Evolutionary conservation across 805 yeast genomes (phyloP).

Genomic region (Deakozyma indianensis): DNA sequence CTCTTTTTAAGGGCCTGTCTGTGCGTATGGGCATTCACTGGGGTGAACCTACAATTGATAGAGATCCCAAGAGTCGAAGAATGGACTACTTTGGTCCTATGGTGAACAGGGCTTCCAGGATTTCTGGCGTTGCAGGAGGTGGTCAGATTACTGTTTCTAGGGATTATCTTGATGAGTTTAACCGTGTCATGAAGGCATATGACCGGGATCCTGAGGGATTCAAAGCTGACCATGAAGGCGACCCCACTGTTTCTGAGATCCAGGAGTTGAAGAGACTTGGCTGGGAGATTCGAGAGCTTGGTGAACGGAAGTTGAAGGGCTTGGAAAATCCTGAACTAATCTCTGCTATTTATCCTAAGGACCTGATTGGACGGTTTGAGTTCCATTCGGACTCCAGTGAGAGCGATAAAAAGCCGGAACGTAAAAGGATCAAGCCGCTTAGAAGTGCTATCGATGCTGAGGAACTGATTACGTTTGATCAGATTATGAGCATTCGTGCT

Average conservation of each 20-base stretch:
- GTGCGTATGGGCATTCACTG: conserved; percentile 98
- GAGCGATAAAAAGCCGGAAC: neutral
- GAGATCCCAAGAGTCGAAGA: conserved; percentile 86
- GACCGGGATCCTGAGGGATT: conserved; percentile 22
- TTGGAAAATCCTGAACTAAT: conserved; percentile 84
- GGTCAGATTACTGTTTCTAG: conserved; percentile 88
- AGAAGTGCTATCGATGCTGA: neutral
- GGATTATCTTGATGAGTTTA: conserved; percentile 65
- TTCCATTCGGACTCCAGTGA: neutral
- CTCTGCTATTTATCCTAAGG: conserved; percentile 61
- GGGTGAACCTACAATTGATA: conserved; percentile 95
- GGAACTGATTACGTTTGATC: neutral
- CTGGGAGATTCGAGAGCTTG: conserved; percentile 51
- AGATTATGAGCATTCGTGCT: neutral
- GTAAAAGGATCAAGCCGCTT: neutral
- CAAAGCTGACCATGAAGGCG: conserved; percentile 12
- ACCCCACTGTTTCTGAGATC: conserved; percentile 25
- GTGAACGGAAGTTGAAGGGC: conserved; percentile 86
- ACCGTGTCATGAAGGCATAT: conserved; percentile 32
- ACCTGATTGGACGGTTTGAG: conserved; percentile 23
- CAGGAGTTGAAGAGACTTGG: conserved; percentile 53
- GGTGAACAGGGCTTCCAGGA: conserved; percentile 91
- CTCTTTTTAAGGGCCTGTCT: conserved; percentile 74
- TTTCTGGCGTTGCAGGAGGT: conserved; percentile 91
- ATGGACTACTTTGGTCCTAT: conserved; percentile 99